These are phyloP conservation scores for Zalerion maritima DNA, from an alignment of 495 filamentous ascomycete species.

Conservation along the genomic window DNA sequence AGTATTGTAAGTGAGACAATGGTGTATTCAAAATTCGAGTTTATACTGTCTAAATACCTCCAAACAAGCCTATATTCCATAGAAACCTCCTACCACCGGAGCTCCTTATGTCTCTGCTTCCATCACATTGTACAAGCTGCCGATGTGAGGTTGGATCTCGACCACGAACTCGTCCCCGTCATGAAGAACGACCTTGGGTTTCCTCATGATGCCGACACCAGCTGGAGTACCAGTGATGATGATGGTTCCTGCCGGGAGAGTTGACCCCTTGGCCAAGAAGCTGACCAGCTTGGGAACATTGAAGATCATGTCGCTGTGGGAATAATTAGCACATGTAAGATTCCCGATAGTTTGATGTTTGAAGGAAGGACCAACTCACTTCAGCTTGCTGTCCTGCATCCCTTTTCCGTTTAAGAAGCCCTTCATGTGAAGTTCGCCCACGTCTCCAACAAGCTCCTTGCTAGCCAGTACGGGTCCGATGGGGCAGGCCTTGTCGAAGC, in stretches of 20 bases:
- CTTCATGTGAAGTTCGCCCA: constrained; percentile 19
- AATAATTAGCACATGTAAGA: too few relatives aligned
- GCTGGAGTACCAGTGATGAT: constrained; percentile 36
- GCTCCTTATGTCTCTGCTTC: constrained; percentile 23
- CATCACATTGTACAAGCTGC: constrained; percentile 28
- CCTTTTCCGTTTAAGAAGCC: constrained; percentile 33
- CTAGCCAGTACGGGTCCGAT: constrained; percentile 42
- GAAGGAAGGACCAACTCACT: too few relatives aligned
- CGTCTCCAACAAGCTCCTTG: constrained; percentile 32
- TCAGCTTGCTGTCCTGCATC: constrained; percentile 33
- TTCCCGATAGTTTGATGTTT: too few relatives aligned
- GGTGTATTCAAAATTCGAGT: too few relatives aligned
- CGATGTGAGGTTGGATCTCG: constrained; percentile 30
- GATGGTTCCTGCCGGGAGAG: constrained; percentile 26
- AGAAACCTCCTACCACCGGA: too few relatives aligned
- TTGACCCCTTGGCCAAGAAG: constrained; percentile 35
- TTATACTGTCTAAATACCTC: too few relatives aligned
- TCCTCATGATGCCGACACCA: constrained; percentile 26
- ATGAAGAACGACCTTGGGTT: constrained; percentile 26
- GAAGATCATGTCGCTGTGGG: constrained; percentile 35
- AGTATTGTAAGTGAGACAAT: too few relatives aligned
- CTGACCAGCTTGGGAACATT: constrained; percentile 27
- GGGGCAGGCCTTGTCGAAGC: constrained; percentile 30
- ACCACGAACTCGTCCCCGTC: constrained; percentile 34
- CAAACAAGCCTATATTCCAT: too few relatives aligned